Percentiles rank a stretch among this genome's conserved stretches.
Conservation (phyloP, 129 eudicot genomes). For the Solidago caesia region DNA sequence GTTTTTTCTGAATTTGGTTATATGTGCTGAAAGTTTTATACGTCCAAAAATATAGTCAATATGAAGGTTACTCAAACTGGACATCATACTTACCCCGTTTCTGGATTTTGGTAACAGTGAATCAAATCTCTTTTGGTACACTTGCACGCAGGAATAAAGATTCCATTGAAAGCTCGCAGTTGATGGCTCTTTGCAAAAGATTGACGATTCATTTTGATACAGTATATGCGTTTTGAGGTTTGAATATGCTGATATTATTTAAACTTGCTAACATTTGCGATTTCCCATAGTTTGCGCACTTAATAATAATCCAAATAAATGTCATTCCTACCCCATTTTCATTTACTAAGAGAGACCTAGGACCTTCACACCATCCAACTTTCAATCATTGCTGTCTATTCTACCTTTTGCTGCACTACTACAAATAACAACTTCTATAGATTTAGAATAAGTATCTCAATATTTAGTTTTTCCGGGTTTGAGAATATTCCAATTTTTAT, state of each 20-base stretch:
- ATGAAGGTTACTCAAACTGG: background rate
- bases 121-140: background rate
- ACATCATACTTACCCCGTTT: background rate
- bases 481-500: background rate
- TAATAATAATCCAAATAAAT: background rate
- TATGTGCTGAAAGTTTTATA: background rate
- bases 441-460: background rate
- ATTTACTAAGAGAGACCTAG: background rate
- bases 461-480: background rate
- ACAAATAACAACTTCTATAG: background rate
- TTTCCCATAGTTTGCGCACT: background rate
- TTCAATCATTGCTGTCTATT: background rate
- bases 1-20: background rate
- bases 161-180: background rate
- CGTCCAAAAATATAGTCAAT: background rate
- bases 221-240: conserved; percentile 19
- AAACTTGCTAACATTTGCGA: background rate
- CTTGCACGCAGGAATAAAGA: conserved; percentile 4
- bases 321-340: background rate
- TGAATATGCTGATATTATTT: conserved; percentile 3
- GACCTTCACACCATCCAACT: background rate
- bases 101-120: conserved; percentile 5
- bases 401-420: background rate
- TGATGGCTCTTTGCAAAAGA: conserved; percentile 1
- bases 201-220: conserved; percentile 12